A percentile compares a stretch with the other conserved stretches of the same genome.
These are phyloP conservation scores for Nemania abortiva DNA, from an alignment of 2,329 filamentous ascomycete species.

Conservation along the genomic window DNA sequence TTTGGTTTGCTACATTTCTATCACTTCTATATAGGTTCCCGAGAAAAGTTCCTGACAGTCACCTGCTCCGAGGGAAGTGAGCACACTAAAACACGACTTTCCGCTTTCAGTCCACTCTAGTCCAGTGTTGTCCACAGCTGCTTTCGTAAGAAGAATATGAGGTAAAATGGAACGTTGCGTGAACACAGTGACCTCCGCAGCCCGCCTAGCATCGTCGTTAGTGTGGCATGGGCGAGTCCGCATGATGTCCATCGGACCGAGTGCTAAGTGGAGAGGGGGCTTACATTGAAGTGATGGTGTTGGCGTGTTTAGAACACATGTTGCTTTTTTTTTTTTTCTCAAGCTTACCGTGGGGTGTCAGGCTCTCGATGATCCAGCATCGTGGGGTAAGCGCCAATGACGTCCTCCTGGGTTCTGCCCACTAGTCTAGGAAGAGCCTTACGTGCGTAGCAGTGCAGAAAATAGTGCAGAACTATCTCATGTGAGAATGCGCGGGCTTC, in stretches of 20 bases:
- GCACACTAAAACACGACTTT: conserved; percentile 17
- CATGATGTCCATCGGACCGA: conserved; percentile 34
- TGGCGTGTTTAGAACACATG: conserved; percentile 17
- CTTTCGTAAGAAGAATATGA: not conserved
- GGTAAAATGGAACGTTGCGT: conserved; percentile 26
- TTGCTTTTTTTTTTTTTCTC: conserved; percentile 8
- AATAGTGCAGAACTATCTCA: conserved; percentile 5
- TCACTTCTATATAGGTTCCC: conserved; percentile 7
- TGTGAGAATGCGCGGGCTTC: conserved; percentile 16
- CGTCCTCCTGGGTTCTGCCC: not conserved
- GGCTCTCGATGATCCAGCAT: conserved; percentile 6
- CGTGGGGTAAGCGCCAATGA: not conserved
- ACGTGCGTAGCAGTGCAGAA: not conserved
- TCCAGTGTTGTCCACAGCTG: not conserved
- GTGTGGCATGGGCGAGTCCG: conserved; percentile 14
- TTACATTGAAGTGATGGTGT: not conserved
- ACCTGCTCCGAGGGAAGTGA: conserved; percentile 3
- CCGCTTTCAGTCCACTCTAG: conserved; percentile 16
- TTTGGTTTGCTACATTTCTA: not conserved
- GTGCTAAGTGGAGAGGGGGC: conserved; percentile 7
- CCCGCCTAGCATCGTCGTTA: conserved; percentile 19
- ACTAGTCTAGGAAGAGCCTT: conserved; percentile 18
- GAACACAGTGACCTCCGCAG: conserved; percentile 7
- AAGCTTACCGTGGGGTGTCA: conserved; percentile 4
- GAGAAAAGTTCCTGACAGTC: not conserved